Conservation (phyloP, 2,329 filamentous ascomycete genomes). For the Trichoderma afroharzianum region DNA sequence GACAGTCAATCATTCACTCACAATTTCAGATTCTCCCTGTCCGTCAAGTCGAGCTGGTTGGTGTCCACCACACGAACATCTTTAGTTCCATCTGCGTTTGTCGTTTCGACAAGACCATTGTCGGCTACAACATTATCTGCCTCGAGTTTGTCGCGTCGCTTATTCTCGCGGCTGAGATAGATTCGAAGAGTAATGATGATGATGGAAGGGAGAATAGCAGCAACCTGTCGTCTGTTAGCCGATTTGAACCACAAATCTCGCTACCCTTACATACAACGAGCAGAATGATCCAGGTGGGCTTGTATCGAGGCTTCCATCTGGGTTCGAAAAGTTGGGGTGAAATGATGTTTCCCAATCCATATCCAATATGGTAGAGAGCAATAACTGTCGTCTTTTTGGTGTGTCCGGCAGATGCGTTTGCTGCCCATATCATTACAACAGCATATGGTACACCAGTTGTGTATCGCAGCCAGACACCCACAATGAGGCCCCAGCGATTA, state of each 20-base stretch:
- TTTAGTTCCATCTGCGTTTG: constrained; percentile 9
- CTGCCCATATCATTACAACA: constrained; percentile 21
- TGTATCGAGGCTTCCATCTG: constrained; percentile 20
- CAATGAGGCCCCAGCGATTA: constrained; percentile 21
- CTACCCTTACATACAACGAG: constrained; percentile 5
- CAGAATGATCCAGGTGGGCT: constrained; percentile 24
- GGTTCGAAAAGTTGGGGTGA: constrained; percentile 31
- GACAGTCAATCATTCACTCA: not conserved
- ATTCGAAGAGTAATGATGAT: constrained; percentile 15
- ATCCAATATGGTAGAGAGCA: constrained; percentile 36
- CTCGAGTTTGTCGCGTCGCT: constrained; percentile 17
- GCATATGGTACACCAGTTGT: constrained; percentile 21
- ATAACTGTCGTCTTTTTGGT: constrained; percentile 42
- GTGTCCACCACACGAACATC: constrained; percentile 11
- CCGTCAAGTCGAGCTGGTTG: constrained; percentile 20
- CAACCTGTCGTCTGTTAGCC: not conserved
- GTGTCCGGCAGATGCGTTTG: constrained; percentile 32
- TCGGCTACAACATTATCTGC: not conserved
- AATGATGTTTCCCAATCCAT: constrained; percentile 35
- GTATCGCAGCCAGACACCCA: constrained; percentile 20
- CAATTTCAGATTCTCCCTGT: constrained; percentile 21
- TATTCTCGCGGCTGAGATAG: constrained; percentile 16
- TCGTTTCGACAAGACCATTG: constrained; percentile 15
- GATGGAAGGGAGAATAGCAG: constrained; percentile 18
- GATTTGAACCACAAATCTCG: not conserved